Percentiles rank a stretch among this genome's conserved stretches.
Conservation (phyloP, 306 rosid genomes). For the Rubus parviflorus region DNA sequence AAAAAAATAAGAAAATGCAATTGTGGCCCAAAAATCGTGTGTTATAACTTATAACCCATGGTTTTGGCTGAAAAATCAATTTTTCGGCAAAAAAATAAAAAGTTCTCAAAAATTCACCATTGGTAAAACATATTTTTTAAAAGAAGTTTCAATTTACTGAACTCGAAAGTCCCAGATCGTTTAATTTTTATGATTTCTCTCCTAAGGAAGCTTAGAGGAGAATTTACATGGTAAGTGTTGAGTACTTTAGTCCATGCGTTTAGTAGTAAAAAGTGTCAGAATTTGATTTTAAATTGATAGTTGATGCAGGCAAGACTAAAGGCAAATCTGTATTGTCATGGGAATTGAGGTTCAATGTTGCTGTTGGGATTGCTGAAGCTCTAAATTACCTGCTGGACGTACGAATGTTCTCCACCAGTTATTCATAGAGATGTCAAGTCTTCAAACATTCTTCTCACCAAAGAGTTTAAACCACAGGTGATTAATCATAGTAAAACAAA, state of each 20-base stretch:
- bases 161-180: too few relatives aligned
- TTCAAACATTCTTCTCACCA: conserved; percentile 80
- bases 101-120: too few relatives aligned
- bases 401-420: conserved; percentile 59
- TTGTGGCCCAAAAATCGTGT: too few relatives aligned
- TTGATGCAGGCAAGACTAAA: conserved; percentile 44
- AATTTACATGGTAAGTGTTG: conserved; percentile 62
- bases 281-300: conserved; percentile 25
- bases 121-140: too few relatives aligned
- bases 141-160: too few relatives aligned
- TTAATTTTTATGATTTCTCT: conserved; percentile 47
- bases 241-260: neutral
- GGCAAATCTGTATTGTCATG: conserved; percentile 52
- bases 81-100: too few relatives aligned
- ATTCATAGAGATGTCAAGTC: conserved; percentile 94
- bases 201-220: conserved; percentile 80
- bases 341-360: conserved; percentile 68
- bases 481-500: conserved; percentile 11
- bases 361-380: conserved; percentile 74
- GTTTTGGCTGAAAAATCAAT: too few relatives aligned
- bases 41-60: too few relatives aligned
- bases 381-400: conserved; percentile 65
- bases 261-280: conserved; percentile 9
- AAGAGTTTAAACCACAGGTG: conserved; percentile 67
- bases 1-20: too few relatives aligned